These are phyloP conservation scores for Talaromyces piceae DNA, from an alignment of 2,329 filamentous ascomycete genomes.

Conservation along the genomic window DNA sequence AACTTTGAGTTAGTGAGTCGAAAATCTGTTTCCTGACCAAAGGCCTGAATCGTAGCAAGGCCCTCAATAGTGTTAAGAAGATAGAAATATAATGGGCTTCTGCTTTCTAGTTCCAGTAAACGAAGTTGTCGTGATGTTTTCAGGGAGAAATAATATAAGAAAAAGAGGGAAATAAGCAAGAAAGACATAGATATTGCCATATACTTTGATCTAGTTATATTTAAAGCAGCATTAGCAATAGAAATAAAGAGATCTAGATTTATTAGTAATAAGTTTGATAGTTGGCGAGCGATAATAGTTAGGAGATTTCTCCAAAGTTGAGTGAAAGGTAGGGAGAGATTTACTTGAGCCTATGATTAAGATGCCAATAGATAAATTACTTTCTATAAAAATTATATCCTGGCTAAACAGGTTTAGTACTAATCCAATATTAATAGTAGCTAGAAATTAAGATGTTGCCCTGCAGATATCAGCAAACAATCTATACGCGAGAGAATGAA, in stretches of 20 bases:
- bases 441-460: constrained; percentile 10
- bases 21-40: constrained; percentile 43
- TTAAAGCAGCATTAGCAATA: constrained; percentile 42
- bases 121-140: constrained; percentile 54
- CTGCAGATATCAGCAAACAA: constrained; percentile 29
- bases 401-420: constrained; percentile 33
- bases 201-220: constrained; percentile 41
- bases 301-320: not conserved
- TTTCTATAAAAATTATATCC: constrained; percentile 38
- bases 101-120: constrained; percentile 54
- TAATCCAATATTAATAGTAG: constrained; percentile 15
- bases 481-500: constrained; percentile 33
- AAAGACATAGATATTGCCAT: constrained; percentile 46
- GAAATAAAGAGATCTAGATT: constrained; percentile 18
- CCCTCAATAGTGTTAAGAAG: constrained; percentile 52
- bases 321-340: not conserved
- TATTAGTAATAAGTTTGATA: not conserved
- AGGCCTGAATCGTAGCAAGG: constrained; percentile 49
- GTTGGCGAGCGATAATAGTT: not conserved
- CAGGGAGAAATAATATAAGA: constrained; percentile 52
- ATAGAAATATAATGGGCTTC: constrained; percentile 52
- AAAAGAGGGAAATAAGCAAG: constrained; percentile 39
- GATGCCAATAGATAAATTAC: constrained; percentile 34
- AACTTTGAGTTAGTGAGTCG: constrained; percentile 40
- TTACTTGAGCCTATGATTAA: constrained; percentile 32